These are phyloP conservation scores for Trypanosoma rangeli DNA, from an alignment of 208 protist genomes.

Conservation along the genomic window DNA sequence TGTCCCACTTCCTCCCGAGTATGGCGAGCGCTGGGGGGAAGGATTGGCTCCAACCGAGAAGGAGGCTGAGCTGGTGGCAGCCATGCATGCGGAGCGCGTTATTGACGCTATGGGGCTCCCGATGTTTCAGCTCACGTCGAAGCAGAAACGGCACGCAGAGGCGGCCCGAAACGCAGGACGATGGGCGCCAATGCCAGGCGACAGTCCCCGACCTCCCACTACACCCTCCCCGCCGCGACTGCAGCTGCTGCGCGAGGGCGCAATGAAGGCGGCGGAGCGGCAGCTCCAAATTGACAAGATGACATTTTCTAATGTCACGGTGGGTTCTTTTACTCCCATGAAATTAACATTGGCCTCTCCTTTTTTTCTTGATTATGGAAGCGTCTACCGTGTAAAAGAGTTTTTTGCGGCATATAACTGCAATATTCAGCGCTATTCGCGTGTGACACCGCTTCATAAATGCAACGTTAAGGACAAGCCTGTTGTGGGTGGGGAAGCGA, in stretches of 20 bases:
- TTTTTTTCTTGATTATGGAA: slow-evolving; percentile 55
- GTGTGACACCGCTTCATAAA: slow-evolving; percentile 45
- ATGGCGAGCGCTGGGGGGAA: slow-evolving; percentile 72
- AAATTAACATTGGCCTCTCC: slow-evolving; percentile 62
- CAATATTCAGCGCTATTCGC: slow-evolving; percentile 34
- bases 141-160: slow-evolving; percentile 80
- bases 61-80: slow-evolving; percentile 75
- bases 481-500: background rate
- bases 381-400: slow-evolving; percentile 43
- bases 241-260: slow-evolving; percentile 23
- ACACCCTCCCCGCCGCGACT: slow-evolving; percentile 32
- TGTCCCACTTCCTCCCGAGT: slow-evolving; percentile 65
- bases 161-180: slow-evolving; percentile 60
- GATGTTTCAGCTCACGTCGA: slow-evolving; percentile 76
- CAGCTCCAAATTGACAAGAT: slow-evolving; percentile 54
- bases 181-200: slow-evolving; percentile 49
- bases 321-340: slow-evolving; percentile 47
- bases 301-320: slow-evolving; percentile 46
- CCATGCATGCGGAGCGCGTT: slow-evolving; percentile 87
- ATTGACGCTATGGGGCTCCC: slow-evolving; percentile 79
- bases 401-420: slow-evolving; percentile 59
- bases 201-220: slow-evolving; percentile 16
- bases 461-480: slow-evolving; percentile 1
- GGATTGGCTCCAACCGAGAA: slow-evolving; percentile 69
- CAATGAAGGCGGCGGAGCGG: slow-evolving; percentile 27